phyloP scores from a whole-genome alignment of 2,329 filamentous ascomycete species.

The Penicillium italicum region DNA sequence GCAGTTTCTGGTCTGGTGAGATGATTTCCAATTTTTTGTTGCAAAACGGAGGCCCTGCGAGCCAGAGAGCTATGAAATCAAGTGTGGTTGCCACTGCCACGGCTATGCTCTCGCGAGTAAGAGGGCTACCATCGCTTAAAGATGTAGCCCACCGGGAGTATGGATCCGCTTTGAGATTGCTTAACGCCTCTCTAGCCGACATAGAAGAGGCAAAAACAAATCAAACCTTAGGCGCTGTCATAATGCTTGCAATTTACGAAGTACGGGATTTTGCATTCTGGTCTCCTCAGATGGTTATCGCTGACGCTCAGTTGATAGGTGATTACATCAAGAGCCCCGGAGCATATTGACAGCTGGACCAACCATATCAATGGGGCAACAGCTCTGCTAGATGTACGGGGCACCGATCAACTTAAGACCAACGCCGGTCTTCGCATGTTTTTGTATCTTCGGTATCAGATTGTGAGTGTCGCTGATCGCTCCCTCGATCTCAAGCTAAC shows the following conservation, averaged over 20 bases:
- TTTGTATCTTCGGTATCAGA: constrained; percentile 55
- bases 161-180: constrained; percentile 50
- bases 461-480: constrained; percentile 42
- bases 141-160: constrained; percentile 53
- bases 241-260: constrained; percentile 61
- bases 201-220: constrained; percentile 36
- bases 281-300: not conserved
- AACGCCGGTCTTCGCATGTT: constrained; percentile 52
- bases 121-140: constrained; percentile 47
- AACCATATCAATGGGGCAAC: constrained; percentile 59
- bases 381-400: constrained; percentile 52
- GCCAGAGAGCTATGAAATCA: constrained; percentile 38
- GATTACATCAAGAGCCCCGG: constrained; percentile 41
- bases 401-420: constrained; percentile 36
- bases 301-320: constrained; percentile 24
- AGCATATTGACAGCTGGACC: constrained; percentile 51
- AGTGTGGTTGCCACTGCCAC: constrained; percentile 58
- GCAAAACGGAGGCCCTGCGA: constrained; percentile 19
- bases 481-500: constrained; percentile 5
- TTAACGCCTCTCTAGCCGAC: constrained; percentile 34
- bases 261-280: constrained; percentile 36
- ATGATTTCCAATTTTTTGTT: constrained; percentile 23
- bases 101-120: constrained; percentile 56
- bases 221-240: constrained; percentile 51
- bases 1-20: constrained; percentile 25